Conservation (phyloP, 2,329 filamentous ascomycete species). For the Beauveria sp. region DNA sequence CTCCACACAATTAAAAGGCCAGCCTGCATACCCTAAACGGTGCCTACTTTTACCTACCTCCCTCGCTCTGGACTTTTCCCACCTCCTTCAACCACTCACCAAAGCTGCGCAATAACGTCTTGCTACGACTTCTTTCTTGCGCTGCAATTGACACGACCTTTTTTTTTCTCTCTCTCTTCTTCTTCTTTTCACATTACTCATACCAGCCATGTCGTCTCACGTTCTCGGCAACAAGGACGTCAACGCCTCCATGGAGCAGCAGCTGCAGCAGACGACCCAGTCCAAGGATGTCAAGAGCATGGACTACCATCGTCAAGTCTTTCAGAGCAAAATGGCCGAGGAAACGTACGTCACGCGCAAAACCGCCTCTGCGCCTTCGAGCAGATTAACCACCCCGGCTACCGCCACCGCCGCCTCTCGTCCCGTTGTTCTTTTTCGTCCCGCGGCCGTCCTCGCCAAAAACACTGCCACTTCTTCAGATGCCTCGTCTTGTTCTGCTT, state of each 20-base stretch:
- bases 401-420: neutral
- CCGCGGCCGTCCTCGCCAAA: neutral
- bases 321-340: conserved; percentile 64
- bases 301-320: conserved; percentile 70
- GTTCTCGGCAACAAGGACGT: conserved; percentile 59
- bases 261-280: conserved; percentile 17
- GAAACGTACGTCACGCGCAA: conserved; percentile 46
- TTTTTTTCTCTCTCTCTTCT: neutral
- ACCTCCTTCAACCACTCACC: neutral
- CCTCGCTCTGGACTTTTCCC: neutral
- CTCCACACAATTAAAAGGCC: neutral
- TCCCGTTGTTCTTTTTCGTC: neutral
- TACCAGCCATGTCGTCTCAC: conserved; percentile 44
- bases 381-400: neutral
- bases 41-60: neutral
- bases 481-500: conserved; percentile 7
- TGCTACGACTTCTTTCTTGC: too few species aligned
- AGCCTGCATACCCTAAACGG: neutral
- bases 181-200: conserved; percentile 27
- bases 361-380: neutral
- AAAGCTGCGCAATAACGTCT: neutral
- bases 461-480: conserved; percentile 5
- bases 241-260: conserved; percentile 44
- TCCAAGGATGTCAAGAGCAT: conserved; percentile 54
- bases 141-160: neutral